phyloP scores from a whole-genome alignment of 805 yeast genomes.

The Ogataea allantospora region DNA sequence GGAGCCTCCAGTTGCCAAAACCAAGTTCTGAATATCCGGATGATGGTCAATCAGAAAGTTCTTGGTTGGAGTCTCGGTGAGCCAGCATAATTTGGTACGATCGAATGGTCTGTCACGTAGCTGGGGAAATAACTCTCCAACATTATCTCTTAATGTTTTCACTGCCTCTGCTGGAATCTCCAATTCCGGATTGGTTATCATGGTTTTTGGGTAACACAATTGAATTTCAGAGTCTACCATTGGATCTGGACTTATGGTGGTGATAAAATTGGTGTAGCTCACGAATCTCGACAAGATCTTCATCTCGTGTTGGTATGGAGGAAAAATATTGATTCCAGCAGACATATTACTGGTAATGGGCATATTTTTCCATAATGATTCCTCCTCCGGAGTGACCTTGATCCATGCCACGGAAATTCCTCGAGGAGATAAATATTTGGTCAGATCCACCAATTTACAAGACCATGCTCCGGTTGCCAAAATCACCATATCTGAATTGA shows the following conservation, averaged over 20 bases:
- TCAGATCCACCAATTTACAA: slow-evolving; percentile 22
- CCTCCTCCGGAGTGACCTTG: slow-evolving; percentile 24
- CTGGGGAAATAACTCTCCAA: slow-evolving; percentile 26
- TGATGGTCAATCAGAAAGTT: slow-evolving; percentile 27
- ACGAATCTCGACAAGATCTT: slow-evolving; percentile 27
- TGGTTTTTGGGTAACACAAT: slow-evolving; percentile 27
- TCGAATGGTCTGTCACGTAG: slow-evolving; percentile 25
- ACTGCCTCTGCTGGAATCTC: slow-evolving; percentile 31
- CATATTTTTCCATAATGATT: slow-evolving; percentile 25
- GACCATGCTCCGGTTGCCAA: slow-evolving; percentile 32
- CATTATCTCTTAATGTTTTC: slow-evolving; percentile 17
- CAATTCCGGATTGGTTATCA: slow-evolving; percentile 19
- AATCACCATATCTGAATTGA: slow-evolving; percentile 19
- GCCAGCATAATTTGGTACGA: slow-evolving; percentile 29
- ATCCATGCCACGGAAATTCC: slow-evolving; percentile 30
- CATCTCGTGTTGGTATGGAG: slow-evolving; percentile 29
- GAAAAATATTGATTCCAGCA: slow-evolving; percentile 29
- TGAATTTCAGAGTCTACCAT: neutral
- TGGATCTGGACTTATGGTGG: slow-evolving; percentile 22
- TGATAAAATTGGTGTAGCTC: slow-evolving; percentile 25
- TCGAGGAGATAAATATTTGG: slow-evolving; percentile 18
- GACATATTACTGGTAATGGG: slow-evolving; percentile 29
- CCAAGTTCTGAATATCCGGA: slow-evolving; percentile 22
- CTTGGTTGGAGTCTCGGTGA: slow-evolving; percentile 26
- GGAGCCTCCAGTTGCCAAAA: slow-evolving; percentile 29